Base-by-base conservation (phyloP, 1,284 basidiomycete genomes). In the Moesziomyces sp. region DNA sequence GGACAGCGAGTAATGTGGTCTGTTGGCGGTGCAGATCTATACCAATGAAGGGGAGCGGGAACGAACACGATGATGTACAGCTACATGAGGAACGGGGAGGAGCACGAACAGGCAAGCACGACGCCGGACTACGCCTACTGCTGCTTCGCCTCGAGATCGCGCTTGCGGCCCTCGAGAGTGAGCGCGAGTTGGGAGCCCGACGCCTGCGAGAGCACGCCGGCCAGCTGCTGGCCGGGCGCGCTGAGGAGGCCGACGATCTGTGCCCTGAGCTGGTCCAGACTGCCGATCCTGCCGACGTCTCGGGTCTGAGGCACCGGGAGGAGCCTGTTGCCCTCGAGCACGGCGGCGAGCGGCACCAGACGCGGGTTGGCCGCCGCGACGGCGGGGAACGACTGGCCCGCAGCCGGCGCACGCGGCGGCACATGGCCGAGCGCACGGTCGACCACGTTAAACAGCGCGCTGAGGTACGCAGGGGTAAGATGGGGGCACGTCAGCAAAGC, bases 171-270 rank as follows among this genome's bases (percentile, higher is more conserved):
- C 21, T 82, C 78, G 42, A 84, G 70, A 24, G 81, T 81, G 45
- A 76, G 23, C 1, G 77, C 74, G 11, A 84, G 66, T 38, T 52
- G 51, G 30, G 63, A 70, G 40, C 82, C 82, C 16, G 57, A 46
- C 2, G 81, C 82, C 58, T 78, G 77, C 30, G 55, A 62, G 18
- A 84, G 71, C 26, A 80, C 62, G 40, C 73, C 72, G 6, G 78
- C 76, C 35, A 84, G 50, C 67, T 80, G 77, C 52, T 74, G 65
- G 5, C 58, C 74, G 5, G 81, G 79, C 26, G 69, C 58, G 24
- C 72, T 73, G 40, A 84, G 67, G 52, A 84, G 49, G 18, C 81
- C 82, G 19, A 84, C 76, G 50, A 83, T 74, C 72, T 84, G 82
- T 8, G 76, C 61, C 28, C 77, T 59, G 16, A 84, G 56, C 52